Evolutionary conservation across 129 eudicot genomes (phyloP).

Genomic region (Escallonia rubra): DNA sequence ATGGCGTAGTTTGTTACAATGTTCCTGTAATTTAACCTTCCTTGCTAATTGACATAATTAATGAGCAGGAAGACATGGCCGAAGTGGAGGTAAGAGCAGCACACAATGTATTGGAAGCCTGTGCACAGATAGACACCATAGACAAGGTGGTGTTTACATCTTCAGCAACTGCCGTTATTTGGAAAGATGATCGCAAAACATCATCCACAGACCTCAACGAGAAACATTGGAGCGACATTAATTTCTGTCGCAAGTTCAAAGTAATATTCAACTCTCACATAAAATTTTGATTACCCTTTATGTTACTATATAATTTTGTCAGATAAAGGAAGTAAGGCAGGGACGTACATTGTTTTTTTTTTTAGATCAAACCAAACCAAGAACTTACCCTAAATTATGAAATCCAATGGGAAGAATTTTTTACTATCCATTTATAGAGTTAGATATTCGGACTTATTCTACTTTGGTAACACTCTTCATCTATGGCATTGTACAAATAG

Average conservation of each 20-base stretch:
- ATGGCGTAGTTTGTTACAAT: neutral
- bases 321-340: too few species aligned
- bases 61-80: conserved; percentile 29
- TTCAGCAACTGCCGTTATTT: conserved; percentile 24
- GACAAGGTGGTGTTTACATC: conserved; percentile 42
- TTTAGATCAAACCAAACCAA: too few species aligned
- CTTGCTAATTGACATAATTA: neutral
- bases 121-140: conserved; percentile 36
- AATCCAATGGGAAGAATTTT: too few species aligned
- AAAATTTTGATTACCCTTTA: too few species aligned
- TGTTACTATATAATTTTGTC: too few species aligned
- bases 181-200: conserved; percentile 23
- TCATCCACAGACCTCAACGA: conserved; percentile 10
- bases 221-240: conserved; percentile 27
- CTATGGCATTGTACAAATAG: neutral
- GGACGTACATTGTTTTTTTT: too few species aligned
- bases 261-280: neutral
- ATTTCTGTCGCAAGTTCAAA: conserved; percentile 28
- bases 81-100: conserved; percentile 46
- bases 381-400: too few species aligned
- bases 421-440: too few species aligned
- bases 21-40: neutral
- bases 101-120: conserved; percentile 47
- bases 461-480: too few species aligned
- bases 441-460: too few species aligned